These are phyloP conservation scores for Macrocystidia cucumis DNA, from an alignment of 1,284 basidiomycete genomes.

Conservation along the genomic window DNA sequence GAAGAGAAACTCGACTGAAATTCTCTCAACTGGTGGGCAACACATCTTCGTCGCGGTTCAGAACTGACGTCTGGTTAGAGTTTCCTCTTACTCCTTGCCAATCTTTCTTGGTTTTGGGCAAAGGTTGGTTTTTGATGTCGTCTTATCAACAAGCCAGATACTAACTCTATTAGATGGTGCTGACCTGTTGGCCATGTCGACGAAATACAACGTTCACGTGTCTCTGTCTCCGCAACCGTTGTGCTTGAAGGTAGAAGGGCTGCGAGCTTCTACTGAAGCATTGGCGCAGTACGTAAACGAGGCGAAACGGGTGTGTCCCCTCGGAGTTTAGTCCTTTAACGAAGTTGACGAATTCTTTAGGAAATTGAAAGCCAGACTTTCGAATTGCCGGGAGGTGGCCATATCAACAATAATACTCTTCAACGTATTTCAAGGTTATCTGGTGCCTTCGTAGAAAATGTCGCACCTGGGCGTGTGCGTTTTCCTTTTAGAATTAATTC, in stretches of 20 bases:
- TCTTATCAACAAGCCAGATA: conserved; percentile 6
- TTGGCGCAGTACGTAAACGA: conserved; percentile 34
- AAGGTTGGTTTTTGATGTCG: conserved; percentile 33
- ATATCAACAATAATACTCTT: conserved; percentile 35
- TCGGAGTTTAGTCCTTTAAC: background rate
- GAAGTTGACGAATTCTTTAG: conserved; percentile 21
- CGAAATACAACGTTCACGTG: conserved; percentile 51
- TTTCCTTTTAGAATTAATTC: background rate
- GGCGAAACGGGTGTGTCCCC: conserved; percentile 38
- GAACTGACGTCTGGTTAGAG: no score
- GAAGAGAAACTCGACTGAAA: conserved; percentile 44
- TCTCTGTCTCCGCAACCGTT: conserved; percentile 50
- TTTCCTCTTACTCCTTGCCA: conserved; percentile 49
- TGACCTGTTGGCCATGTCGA: conserved; percentile 50
- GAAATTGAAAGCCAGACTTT: conserved; percentile 40
- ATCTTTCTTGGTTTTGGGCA: conserved; percentile 66
- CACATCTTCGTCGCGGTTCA: no score
- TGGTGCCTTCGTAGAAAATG: conserved; percentile 51
- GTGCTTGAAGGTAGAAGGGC: conserved; percentile 50
- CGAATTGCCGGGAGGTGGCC: conserved; percentile 35
- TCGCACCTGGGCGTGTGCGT: conserved; percentile 38
- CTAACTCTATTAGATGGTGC: conserved; percentile 43
- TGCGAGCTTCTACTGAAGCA: conserved; percentile 36
- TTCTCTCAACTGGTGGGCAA: conserved; percentile 25
- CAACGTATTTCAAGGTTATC: conserved; percentile 61